A percentile compares a stretch with the other conserved stretches of the same genome.
These are phyloP conservation scores for Hippophae gyantsensis DNA, from an alignment of 306 rosid genomes.

Conservation along the genomic window DNA sequence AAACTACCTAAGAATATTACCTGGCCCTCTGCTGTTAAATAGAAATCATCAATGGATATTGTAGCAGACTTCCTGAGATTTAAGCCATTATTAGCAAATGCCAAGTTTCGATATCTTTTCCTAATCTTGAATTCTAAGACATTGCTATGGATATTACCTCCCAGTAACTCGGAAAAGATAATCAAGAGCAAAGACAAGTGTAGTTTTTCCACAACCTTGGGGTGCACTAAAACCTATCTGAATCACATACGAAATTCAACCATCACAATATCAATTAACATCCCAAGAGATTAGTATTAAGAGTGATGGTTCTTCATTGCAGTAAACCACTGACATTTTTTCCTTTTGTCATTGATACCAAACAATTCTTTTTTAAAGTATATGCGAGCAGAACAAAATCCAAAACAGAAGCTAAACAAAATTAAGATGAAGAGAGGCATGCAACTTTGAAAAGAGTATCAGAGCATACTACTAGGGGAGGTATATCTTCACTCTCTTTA, in stretches of 20 bases:
- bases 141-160: conserved; percentile 32
- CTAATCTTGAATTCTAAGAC: conserved; percentile 2
- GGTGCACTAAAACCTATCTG: conserved; percentile 98
- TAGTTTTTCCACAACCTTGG: conserved; percentile 98
- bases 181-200: conserved; percentile 86
- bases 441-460: not conserved
- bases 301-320: not conserved
- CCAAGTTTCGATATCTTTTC: conserved; percentile 3
- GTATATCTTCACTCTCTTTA: conserved; percentile 62
- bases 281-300: not conserved
- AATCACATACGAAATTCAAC: conserved; percentile 17
- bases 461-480: conserved; percentile 67
- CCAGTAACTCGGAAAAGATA: conserved; percentile 54
- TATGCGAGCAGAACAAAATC: not conserved
- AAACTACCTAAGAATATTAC: conserved; percentile 27
- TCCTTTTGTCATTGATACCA: not conserved
- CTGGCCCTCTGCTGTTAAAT: conserved; percentile 83
- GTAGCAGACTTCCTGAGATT: conserved; percentile 78
- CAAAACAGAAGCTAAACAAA: conserved; percentile 1
- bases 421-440: not conserved
- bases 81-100: conserved; percentile 17
- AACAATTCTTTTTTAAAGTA: not conserved
- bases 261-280: not conserved
- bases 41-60: conserved; percentile 84
- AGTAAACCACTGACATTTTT: not conserved